A percentile compares a stretch with the other conserved stretches of the same genome.
Evolutionary conservation across 2,329 filamentous ascomycete genomes (phyloP).

Genomic region (Drechslerella dactyloides): DNA sequence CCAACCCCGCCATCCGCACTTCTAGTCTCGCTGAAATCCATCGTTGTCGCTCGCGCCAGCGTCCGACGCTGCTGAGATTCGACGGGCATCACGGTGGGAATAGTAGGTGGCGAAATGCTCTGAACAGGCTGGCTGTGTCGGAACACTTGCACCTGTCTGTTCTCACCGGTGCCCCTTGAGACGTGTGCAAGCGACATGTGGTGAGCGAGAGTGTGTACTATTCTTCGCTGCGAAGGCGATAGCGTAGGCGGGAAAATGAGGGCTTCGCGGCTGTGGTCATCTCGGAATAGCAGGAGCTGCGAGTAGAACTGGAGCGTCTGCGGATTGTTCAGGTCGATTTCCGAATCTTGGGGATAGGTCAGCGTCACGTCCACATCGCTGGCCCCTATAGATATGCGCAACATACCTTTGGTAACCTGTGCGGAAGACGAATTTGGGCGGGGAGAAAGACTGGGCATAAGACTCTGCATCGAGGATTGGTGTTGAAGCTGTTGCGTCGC

Average conservation of each 20-base stretch:
- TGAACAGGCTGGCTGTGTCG: conserved; percentile 55
- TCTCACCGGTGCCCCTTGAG: conserved; percentile 85
- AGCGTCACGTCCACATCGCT: conserved; percentile 27
- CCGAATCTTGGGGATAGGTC: conserved; percentile 56
- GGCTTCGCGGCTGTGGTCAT: conserved; percentile 76
- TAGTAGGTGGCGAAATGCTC: conserved; percentile 63
- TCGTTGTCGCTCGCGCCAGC: conserved; percentile 92
- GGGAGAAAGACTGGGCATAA: conserved; percentile 64
- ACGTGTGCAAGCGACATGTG: conserved; percentile 91
- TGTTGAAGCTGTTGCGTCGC: conserved; percentile 71
- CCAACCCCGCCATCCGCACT: conserved; percentile 70
- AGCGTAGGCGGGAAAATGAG: conserved; percentile 83
- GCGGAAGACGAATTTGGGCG: conserved; percentile 31
- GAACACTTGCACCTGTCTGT: conserved; percentile 88
- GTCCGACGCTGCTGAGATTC: conserved; percentile 78
- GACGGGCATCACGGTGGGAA: conserved; percentile 69
- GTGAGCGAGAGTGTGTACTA: conserved; percentile 91
- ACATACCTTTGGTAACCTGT: conserved; percentile 30
- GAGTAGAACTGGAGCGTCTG: conserved; percentile 87
- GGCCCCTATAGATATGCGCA: not conserved
- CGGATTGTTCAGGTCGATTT: conserved; percentile 90
- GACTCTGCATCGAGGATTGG: conserved; percentile 79
- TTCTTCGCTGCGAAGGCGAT: conserved; percentile 81
- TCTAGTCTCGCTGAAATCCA: conserved; percentile 86
- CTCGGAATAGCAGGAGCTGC: conserved; percentile 86